Base-by-base conservation (phyloP, 2,329 filamentous ascomycete species). In the Calonectria naviculata region DNA sequence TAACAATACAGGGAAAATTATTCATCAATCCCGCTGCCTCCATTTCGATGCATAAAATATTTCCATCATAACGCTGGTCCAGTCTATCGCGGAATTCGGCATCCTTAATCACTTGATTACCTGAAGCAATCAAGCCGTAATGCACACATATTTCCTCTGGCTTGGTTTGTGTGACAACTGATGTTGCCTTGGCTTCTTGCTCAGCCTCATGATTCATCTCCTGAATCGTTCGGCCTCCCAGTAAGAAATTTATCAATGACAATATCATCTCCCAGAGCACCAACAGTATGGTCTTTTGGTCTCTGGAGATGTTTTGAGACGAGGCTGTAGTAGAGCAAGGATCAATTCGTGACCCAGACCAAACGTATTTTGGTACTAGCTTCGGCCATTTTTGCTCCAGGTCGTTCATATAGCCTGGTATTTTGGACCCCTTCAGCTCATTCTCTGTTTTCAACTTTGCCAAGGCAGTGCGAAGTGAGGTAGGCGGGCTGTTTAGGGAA, bases 61-160 rank as follows among this genome's bases (percentile, higher is more conserved):
- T 19, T 0, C 70, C 49, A 5, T n/a, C 67, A 0, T 62, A 8
- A 0, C 65, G 17, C 1, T 5, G 21, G 0, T 65, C 26, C 0
- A 74, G 34, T 4, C 29, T 49, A 2, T 76, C 73, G 26, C 74
- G 71, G 2, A 67, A 13, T 0, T 8, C 1, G 1, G 75, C 76
- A 17, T 79, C 63, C 12, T 77, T 78, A 65, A 78, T 75, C 5
- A 78, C 47, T 5, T 42, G 63, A 12, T 76, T 75, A 0, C 65
- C 67, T 0, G 61, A 72, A 4, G 73, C 78, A 4, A 80, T 74
- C 0, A 73, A 8, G 1, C 76, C 70, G 41, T 73, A 74, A 21
- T 78, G 73, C n/a, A n/a, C n/a, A n/a, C n/a, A n/a, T n/a, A n/a
- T n/a, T n/a, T n/a, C n/a, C n/a, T n/a, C n/a, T n/a, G n/a, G n/a